Conservation (phyloP, 2,329 filamentous ascomycete genomes). For the Gremmenia infestans region DNA sequence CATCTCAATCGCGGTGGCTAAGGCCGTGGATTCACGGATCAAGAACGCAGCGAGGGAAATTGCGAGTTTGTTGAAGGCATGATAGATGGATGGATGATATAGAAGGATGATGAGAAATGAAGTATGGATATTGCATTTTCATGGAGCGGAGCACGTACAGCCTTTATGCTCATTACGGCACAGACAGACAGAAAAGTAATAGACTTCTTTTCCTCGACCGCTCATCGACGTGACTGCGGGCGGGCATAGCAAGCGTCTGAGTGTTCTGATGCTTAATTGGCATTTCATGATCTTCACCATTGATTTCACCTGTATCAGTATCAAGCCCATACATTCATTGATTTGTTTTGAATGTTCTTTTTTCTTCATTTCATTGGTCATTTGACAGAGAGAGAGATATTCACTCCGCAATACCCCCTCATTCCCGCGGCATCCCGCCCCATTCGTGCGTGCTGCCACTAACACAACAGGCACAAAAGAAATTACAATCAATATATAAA, state of each 20-base stretch:
- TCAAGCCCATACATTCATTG: neutral
- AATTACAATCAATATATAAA: neutral
- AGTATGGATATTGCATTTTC: neutral
- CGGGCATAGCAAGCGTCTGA: too few relatives aligned
- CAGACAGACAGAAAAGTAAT: neutral
- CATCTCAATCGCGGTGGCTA: constrained; percentile 43
- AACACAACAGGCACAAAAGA: neutral
- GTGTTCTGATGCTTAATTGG: too few relatives aligned
- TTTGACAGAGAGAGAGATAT: neutral
- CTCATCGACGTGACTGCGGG: too few relatives aligned
- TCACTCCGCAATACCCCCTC: neutral
- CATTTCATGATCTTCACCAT: too few relatives aligned
- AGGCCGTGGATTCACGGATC: constrained; percentile 55
- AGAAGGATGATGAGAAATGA: neutral
- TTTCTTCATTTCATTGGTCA: neutral
- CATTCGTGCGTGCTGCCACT: too few relatives aligned
- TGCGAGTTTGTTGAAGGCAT: constrained; percentile 15
- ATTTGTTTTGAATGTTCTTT: neutral
- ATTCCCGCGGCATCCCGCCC: too few relatives aligned
- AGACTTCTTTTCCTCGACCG: neutral
- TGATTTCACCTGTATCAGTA: too few relatives aligned
- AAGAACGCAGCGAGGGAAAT: constrained; percentile 58
- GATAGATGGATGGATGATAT: constrained; percentile 1
- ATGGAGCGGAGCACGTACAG: neutral
- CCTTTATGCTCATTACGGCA: neutral